Conservation (phyloP, 306 rosid species). For the Begonia peltatifolia region DNA sequence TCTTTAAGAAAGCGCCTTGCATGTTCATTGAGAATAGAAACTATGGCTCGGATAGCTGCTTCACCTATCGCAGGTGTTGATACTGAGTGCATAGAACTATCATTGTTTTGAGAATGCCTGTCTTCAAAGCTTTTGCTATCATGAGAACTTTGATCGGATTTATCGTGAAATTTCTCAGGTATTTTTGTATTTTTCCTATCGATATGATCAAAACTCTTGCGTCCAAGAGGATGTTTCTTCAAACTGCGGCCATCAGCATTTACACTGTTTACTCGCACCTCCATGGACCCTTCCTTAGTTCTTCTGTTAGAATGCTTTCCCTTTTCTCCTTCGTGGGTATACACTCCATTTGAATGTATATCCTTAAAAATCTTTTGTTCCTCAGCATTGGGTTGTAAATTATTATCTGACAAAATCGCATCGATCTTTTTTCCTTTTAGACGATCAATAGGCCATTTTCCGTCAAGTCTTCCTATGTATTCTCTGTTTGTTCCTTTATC, state of each 20-base stretch:
- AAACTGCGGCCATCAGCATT: slow-evolving; percentile 13
- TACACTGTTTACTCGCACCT: slow-evolving; percentile 8
- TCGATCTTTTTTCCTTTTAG: slow-evolving; percentile 1
- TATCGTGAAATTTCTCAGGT: slow-evolving; percentile 4
- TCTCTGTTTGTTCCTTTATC: slow-evolving; percentile 18
- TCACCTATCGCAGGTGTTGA: slow-evolving; percentile 24
- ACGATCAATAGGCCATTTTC: slow-evolving; percentile 1
- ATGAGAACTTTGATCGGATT: slow-evolving; percentile 11
- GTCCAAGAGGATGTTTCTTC: slow-evolving; percentile 14
- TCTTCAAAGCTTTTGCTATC: slow-evolving; percentile 14
- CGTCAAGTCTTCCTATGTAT: slow-evolving; percentile 10
- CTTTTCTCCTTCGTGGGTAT: slow-evolving; percentile 10
- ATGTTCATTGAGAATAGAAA: slow-evolving; percentile 55
- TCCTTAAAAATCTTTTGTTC: slow-evolving; percentile 15
- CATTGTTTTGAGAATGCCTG: slow-evolving; percentile 8
- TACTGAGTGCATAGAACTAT: slow-evolving; percentile 4
- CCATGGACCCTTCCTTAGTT: slow-evolving; percentile 12
- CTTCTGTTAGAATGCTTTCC: slow-evolving; percentile 4
- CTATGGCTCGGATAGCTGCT: slow-evolving; percentile 43
- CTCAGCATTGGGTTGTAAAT: slow-evolving; percentile 12
- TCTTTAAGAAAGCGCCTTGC: slow-evolving; percentile 45
- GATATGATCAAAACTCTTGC: slow-evolving; percentile 10
- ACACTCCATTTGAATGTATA: slow-evolving; percentile 17
- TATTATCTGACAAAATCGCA: slow-evolving; percentile 3
- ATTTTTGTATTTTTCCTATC: slow-evolving; percentile 11